phyloP scores from a whole-genome alignment of 2,329 filamentous ascomycete species.

The Botrytis fabae region DNA sequence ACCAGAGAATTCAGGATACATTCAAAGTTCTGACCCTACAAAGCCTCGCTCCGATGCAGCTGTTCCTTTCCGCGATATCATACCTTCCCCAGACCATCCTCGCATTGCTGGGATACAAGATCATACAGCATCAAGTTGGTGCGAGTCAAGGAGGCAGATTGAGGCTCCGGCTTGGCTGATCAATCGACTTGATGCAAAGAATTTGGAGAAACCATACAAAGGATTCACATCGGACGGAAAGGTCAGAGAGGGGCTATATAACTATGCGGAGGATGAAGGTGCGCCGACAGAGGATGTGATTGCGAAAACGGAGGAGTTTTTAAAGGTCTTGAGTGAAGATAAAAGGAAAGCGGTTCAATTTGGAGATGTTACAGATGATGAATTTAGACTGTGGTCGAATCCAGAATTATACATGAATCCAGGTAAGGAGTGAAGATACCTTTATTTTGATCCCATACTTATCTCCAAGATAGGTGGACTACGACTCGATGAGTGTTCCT shows the following conservation, averaged over 20 bases:
- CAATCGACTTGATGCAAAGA: slow-evolving; percentile 37
- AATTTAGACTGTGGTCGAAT: slow-evolving; percentile 39
- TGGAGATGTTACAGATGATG: slow-evolving; percentile 36
- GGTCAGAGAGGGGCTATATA: slow-evolving; percentile 34
- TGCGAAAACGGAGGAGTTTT: slow-evolving; percentile 26
- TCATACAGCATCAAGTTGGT: slow-evolving; percentile 37
- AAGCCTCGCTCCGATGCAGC: slow-evolving; percentile 37
- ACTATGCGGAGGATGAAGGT: slow-evolving; percentile 38
- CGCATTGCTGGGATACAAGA: slow-evolving; percentile 37
- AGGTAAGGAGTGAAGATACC: slow-evolving; percentile 24
- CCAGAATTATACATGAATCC: slow-evolving; percentile 39
- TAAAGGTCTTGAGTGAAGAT: slow-evolving; percentile 30
- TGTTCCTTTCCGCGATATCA: slow-evolving; percentile 37
- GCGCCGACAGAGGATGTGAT: slow-evolving; percentile 36
- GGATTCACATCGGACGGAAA: slow-evolving; percentile 39
- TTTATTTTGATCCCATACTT: neutral
- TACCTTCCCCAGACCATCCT: slow-evolving; percentile 33
- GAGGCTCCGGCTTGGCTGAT: slow-evolving; percentile 40
- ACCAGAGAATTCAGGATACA: slow-evolving; percentile 35
- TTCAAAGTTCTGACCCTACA: slow-evolving; percentile 34
- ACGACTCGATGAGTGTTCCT: slow-evolving; percentile 35
- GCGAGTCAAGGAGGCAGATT: slow-evolving; percentile 38
- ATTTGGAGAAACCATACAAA: slow-evolving; percentile 38
- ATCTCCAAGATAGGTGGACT: slow-evolving; percentile 31
- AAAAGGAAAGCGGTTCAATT: slow-evolving; percentile 33